Evolutionary conservation across 495 filamentous ascomycete genomes (phyloP).

Genomic region (Annulohypoxylon stygium): DNA sequence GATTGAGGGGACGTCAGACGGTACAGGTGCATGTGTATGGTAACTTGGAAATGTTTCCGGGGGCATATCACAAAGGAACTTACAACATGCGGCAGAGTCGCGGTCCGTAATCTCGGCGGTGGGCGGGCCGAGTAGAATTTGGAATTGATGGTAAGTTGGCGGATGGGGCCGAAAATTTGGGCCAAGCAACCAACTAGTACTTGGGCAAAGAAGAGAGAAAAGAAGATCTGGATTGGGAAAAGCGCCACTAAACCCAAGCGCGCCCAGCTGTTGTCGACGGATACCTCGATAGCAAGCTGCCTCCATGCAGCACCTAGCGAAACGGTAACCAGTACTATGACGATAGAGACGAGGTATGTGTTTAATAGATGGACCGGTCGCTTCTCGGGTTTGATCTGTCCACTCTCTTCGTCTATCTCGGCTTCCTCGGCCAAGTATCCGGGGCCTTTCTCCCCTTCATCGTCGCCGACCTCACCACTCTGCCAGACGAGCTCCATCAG

Average conservation of each 20-base stretch:
- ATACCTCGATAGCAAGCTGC: slow-evolving; percentile 74
- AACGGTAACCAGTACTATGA: slow-evolving; percentile 70
- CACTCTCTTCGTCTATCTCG: slow-evolving; percentile 79
- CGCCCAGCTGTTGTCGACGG: slow-evolving; percentile 70
- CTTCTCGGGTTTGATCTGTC: slow-evolving; percentile 71
- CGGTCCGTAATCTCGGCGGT: slow-evolving; percentile 67
- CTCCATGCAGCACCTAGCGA: slow-evolving; percentile 76
- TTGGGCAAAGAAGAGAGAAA: slow-evolving; percentile 81
- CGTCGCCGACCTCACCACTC: slow-evolving; percentile 62
- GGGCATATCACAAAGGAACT: slow-evolving; percentile 1
- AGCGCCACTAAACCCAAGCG: slow-evolving; percentile 73
- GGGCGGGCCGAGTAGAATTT: slow-evolving; percentile 80
- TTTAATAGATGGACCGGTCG: slow-evolving; percentile 76
- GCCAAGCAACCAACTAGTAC: slow-evolving; percentile 80
- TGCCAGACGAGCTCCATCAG: slow-evolving; percentile 82
- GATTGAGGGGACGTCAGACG: slow-evolving; percentile 1
- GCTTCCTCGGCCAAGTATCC: slow-evolving; percentile 56
- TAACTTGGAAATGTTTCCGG: background rate
- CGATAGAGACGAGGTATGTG: slow-evolving; percentile 73
- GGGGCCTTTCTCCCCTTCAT: slow-evolving; percentile 63
- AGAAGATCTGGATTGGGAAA: slow-evolving; percentile 80
- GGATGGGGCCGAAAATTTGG: slow-evolving; percentile 79
- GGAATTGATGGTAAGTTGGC: slow-evolving; percentile 78
- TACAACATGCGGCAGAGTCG: slow-evolving; percentile 70
- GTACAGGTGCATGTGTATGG: background rate